Evolutionary conservation across 164 flowering plant species (phyloP), one percentile per base, ranked within the genome.

Genomic region (Santalum album): DNA sequence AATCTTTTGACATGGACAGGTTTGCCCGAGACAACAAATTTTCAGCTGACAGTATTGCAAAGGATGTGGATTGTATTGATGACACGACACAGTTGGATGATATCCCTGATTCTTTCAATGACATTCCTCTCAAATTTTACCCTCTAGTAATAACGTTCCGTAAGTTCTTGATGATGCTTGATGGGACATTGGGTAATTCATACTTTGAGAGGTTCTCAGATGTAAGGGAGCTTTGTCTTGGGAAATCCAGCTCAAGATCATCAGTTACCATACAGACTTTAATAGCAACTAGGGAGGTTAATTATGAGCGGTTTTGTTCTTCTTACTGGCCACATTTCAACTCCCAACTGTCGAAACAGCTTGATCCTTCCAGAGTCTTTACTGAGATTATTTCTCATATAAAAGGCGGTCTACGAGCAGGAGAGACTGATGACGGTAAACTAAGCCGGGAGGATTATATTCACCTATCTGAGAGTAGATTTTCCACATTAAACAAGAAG

Each of bases 281-380:
- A 27, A 55, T 84, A 12, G 67, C 70, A 56, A 66, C 45, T 12
- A 86, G 73, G 49, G 83, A 84, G 68, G 82, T 89, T 16, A 69
- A 43, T 12, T 89, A 60, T 67, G 84, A 79, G 26, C 68, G 58
- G 45, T 89, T 89, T 58, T 35, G 55, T 64, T 48, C 65, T 9
- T 35, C n/a, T 6, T 89, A 86, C 40, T 89, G 96, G 96, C 89
- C 95, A 3, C 94, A 69, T 61, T 86, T 89, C 59, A 78, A 75
- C 60, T 7, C 26, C 23, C 68, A 73, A 38, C 49, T 69, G 14
- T 83, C 75, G 1, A 84, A 75, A 61, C 69, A 57, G 42, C 78
- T 86, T 34, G 89, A 86, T 54, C 43, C 86, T 18, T 84, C 84
- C 6, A 64, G 75, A 57, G 95, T 78, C 15, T 89, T 74, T 39